Conservation (phyloP, 495 filamentous ascomycete genomes). For the Annulohypoxylon moriforme region DNA sequence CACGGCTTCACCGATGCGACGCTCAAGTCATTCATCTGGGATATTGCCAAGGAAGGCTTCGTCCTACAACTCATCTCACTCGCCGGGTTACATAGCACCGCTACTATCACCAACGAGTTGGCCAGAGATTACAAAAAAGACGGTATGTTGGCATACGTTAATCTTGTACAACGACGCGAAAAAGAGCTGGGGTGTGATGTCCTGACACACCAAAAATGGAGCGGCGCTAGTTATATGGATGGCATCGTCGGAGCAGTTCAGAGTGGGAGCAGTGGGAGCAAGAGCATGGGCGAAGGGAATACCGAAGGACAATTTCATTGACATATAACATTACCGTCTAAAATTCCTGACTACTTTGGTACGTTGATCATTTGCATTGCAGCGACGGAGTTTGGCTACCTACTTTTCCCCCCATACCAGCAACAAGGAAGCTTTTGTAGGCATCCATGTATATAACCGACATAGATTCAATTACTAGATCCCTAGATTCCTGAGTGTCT, state of each 20-base stretch:
- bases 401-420: background rate
- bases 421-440: background rate
- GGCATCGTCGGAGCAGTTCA: conserved; percentile 92
- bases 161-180: conserved; percentile 86
- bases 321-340: background rate
- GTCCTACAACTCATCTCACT: conserved; percentile 93
- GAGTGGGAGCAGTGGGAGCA: conserved; percentile 85
- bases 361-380: conserved; percentile 2
- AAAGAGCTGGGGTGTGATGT: conserved; percentile 95
- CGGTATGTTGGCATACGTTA: conserved; percentile 96
- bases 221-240: conserved; percentile 91
- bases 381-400: conserved; percentile 32
- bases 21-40: conserved; percentile 92
- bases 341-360: background rate
- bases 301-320: conserved; percentile 72
- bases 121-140: conserved; percentile 84
- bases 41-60: conserved; percentile 92
- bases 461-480: background rate
- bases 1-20: conserved; percentile 87
- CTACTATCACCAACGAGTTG: conserved; percentile 86
- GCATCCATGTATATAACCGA: background rate
- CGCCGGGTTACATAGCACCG: conserved; percentile 89
- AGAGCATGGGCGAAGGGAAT: conserved; percentile 86
- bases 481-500: background rate
- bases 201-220: conserved; percentile 98